Percentiles rank a stretch among this genome's conserved stretches.
Conservation (phyloP, 768 basidiomycete genomes). For the Calocybe cyanea region DNA sequence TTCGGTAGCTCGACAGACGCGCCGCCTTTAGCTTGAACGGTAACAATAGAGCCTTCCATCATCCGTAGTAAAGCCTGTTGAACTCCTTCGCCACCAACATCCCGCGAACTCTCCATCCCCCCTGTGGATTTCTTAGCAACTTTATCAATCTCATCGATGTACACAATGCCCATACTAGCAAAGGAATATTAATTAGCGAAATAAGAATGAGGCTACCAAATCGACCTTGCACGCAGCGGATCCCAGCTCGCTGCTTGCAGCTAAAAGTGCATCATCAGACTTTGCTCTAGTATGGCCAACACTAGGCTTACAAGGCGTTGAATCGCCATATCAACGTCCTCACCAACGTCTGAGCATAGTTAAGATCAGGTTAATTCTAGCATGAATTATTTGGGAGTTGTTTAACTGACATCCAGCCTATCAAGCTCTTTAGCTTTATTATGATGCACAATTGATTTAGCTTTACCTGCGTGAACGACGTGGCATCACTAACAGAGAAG, state of each 20-base stretch:
- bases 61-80: constrained; percentile 90
- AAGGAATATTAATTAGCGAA: constrained; percentile 1
- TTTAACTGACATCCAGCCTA: constrained; percentile 67
- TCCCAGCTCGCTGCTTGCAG: constrained; percentile 91
- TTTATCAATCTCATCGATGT: constrained; percentile 97
- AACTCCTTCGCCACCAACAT: constrained; percentile 95
- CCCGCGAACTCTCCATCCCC: constrained; percentile 69
- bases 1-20: constrained; percentile 41
- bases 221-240: constrained; percentile 75
- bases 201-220: background rate
- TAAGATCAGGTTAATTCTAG: constrained; percentile 6
- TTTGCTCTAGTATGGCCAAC: background rate
- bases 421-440: constrained; percentile 1
- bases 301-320: constrained; percentile 62
- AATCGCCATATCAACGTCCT: constrained; percentile 92
- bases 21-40: constrained; percentile 71
- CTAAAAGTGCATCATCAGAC: constrained; percentile 34
- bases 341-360: constrained; percentile 72
- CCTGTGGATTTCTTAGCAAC: constrained; percentile 62
- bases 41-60: constrained; percentile 88
- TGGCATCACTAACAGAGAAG: constrained; percentile 91
- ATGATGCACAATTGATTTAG: background rate
- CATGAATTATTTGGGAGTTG: background rate
- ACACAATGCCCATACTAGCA: constrained; percentile 84
- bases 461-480: constrained; percentile 83